These are phyloP conservation scores for Tricholoma furcatifolium DNA, from an alignment of 768 basidiomycete genomes.

Conservation along the genomic window DNA sequence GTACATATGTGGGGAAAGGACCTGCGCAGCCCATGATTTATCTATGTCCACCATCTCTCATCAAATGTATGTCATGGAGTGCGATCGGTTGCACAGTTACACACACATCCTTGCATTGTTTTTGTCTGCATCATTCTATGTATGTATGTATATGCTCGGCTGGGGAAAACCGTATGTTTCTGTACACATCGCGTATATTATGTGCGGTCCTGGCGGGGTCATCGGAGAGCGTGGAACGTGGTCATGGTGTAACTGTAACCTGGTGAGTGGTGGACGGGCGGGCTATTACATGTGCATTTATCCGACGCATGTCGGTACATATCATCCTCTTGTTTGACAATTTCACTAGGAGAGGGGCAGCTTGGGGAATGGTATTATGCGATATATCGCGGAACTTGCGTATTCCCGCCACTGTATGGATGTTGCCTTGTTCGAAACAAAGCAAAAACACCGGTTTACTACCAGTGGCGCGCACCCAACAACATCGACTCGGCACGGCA, in stretches of 20 bases:
- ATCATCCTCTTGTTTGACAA: neutral
- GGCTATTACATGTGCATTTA: neutral
- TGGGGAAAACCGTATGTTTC: too few relatives aligned
- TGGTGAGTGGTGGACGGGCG: neutral
- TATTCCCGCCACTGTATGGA: too few relatives aligned
- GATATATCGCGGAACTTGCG: too few relatives aligned
- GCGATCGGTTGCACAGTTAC: neutral
- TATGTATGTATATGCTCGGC: too few relatives aligned
- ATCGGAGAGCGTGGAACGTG: neutral
- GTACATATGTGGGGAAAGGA: neutral
- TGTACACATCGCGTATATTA: neutral
- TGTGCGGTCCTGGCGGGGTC: neutral
- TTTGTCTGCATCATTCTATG: neutral
- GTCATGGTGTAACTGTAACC: neutral
- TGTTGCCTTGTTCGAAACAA: too few relatives aligned
- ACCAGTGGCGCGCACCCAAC: too few relatives aligned
- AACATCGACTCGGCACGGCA: too few relatives aligned
- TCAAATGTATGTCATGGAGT: constrained; percentile 1
- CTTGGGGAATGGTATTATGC: too few relatives aligned
- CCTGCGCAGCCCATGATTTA: neutral
- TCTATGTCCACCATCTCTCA: constrained; percentile 6
- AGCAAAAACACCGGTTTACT: too few relatives aligned
- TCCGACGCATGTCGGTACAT: neutral
- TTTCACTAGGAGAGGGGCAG: too few relatives aligned
- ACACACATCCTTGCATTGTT: neutral